These are phyloP conservation scores for Cyclanthera cordifolia DNA, from an alignment of 306 rosid species.

Conservation along the genomic window DNA sequence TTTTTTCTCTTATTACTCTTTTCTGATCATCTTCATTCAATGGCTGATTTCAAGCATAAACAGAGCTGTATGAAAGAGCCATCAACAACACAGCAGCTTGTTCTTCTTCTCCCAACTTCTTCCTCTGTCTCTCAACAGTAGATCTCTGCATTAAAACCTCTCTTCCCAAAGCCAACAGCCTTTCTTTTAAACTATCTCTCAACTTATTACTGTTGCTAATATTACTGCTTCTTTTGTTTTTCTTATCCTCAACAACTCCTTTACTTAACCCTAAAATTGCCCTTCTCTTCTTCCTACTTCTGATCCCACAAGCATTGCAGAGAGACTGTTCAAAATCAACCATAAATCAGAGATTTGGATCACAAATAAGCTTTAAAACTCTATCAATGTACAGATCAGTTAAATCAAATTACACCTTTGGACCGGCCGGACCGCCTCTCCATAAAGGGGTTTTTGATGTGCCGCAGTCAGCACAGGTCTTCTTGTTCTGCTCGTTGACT, in stretches of 20 bases:
- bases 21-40: not conserved
- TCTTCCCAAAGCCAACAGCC: conserved; percentile 47
- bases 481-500: conserved; percentile 35
- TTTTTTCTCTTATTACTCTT: not conserved
- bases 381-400: too few species aligned
- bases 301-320: conserved; percentile 94
- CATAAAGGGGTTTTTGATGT: conserved; percentile 90
- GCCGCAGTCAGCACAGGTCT: conserved; percentile 88
- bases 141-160: conserved; percentile 81
- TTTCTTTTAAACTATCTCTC: conserved; percentile 51
- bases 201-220: conserved; percentile 15
- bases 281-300: conserved; percentile 90
- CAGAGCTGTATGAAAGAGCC: conserved; percentile 90
- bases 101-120: conserved; percentile 76
- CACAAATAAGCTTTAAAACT: not conserved
- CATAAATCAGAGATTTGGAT: conserved; percentile 5
- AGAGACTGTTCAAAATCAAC: conserved; percentile 42
- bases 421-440: conserved; percentile 97
- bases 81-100: conserved; percentile 82
- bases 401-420: conserved; percentile 55
- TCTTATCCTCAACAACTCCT: conserved; percentile 37
- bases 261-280: conserved; percentile 62
- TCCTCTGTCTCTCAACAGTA: conserved; percentile 48
- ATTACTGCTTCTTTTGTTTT: conserved; percentile 25
- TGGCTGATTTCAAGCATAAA: conserved; percentile 36